A percentile compares a stretch with the other conserved stretches of the same genome.
Conservation (phyloP, 208 protist species). For the Hexamita inflata region DNA sequence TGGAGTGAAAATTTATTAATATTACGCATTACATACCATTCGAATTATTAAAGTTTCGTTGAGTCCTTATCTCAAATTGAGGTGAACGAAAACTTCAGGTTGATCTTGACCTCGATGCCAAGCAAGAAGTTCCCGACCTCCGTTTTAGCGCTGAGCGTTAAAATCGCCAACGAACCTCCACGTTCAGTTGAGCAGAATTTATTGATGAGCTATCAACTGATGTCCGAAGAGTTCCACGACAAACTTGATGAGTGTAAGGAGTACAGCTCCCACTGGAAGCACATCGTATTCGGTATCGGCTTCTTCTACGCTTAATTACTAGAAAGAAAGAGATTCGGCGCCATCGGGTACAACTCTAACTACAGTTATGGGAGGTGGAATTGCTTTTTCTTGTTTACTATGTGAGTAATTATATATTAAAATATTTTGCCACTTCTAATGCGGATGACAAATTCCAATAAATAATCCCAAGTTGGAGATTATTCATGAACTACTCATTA, state of each 20-base stretch:
- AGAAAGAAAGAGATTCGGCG: slow-evolving; percentile 77
- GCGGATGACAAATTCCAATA: too few species aligned
- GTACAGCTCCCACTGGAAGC: slow-evolving; percentile 67
- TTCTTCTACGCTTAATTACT: slow-evolving; percentile 89
- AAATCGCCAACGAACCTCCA: slow-evolving; percentile 97
- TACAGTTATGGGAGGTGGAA: too few species aligned
- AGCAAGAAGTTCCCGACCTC: slow-evolving; percentile 78
- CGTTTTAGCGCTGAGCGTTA: slow-evolving; percentile 88
- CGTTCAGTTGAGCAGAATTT: slow-evolving; percentile 78
- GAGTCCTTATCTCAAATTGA: too few species aligned
- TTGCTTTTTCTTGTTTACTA: too few species aligned
- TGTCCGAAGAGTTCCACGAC: neutral
- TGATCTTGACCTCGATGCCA: slow-evolving; percentile 94
- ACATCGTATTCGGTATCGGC: slow-evolving; percentile 81
- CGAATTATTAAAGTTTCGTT: too few species aligned
- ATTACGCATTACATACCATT: too few species aligned
- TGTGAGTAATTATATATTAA: too few species aligned
- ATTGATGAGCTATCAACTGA: neutral
- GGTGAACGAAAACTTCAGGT: slow-evolving; percentile 65
- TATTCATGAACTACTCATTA: too few species aligned
- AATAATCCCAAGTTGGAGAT: too few species aligned
- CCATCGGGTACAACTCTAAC: slow-evolving; percentile 91
- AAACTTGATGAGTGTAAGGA: slow-evolving; percentile 46
- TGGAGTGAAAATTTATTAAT: too few species aligned
- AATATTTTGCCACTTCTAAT: too few species aligned